These are phyloP conservation scores for Candida xyloterini DNA, from an alignment of 805 yeast species.

Conservation along the genomic window DNA sequence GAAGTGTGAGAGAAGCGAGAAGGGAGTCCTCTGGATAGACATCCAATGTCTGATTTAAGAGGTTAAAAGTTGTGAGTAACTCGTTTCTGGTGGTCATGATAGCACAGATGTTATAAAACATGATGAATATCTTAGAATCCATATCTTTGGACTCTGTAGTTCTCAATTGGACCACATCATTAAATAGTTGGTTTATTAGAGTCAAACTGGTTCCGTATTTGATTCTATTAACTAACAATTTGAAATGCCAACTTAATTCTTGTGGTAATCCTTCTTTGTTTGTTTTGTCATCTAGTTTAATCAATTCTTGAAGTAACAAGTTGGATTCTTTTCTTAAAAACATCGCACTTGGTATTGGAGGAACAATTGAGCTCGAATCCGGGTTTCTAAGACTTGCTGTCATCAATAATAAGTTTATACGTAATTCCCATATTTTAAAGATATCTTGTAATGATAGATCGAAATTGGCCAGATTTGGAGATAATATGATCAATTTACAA, in stretches of 20 bases:
- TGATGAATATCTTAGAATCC: slow-evolving; percentile 6
- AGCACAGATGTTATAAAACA: slow-evolving; percentile 23
- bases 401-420: slow-evolving; percentile 26
- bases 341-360: slow-evolving; percentile 28
- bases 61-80: slow-evolving; percentile 25
- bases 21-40: slow-evolving; percentile 10
- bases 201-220: slow-evolving; percentile 41
- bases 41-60: slow-evolving; percentile 14
- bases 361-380: slow-evolving; percentile 16
- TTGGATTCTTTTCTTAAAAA: slow-evolving; percentile 29
- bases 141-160: slow-evolving; percentile 59
- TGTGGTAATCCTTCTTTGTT: slow-evolving; percentile 16
- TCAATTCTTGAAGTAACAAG: slow-evolving; percentile 27
- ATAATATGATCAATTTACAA: slow-evolving; percentile 27
- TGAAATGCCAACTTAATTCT: slow-evolving; percentile 25
- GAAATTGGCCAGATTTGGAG: slow-evolving; percentile 20
- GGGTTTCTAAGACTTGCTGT: slow-evolving; percentile 13
- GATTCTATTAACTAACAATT: slow-evolving; percentile 37
- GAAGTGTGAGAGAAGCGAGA: slow-evolving; percentile 11
- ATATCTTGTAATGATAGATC: slow-evolving; percentile 31
- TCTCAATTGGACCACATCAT: slow-evolving; percentile 34
- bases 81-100: slow-evolving; percentile 30
- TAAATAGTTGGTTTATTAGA: slow-evolving; percentile 43
- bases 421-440: slow-evolving; percentile 42
- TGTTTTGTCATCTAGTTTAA: slow-evolving; percentile 17